Evolutionary conservation across 2,329 filamentous ascomycete species (phyloP), one percentile per base, ranked within the genome.

Genomic region (Monosporascus sp.): DNA sequence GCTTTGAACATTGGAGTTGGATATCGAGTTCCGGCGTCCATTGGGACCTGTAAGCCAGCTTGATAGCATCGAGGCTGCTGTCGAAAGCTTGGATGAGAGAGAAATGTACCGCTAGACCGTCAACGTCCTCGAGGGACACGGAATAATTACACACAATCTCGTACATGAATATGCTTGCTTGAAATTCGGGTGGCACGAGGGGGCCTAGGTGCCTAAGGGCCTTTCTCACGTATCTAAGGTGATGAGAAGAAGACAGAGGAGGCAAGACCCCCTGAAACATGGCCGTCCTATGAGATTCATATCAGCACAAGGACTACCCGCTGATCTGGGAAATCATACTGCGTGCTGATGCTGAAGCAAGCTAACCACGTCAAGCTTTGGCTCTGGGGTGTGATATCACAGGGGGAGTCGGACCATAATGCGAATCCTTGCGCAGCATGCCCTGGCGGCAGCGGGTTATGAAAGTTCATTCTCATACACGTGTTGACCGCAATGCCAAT

Each of bases 321-420:
- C 11, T 14, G 28, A 14, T 31, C 14, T 31, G 9, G 28, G 28
- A 31, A 31, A 31, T 31, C 41, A 22, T 55, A 57, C 55, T 53
- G 53, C 14, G 53, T 51, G 24, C 48, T 57, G 24, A 57, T 50
- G 9, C 45, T 48, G 20, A 57, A 48, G 37, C 55, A 57, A 11
- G 53, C 51, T 17, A 57, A 18, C 55, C 55, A 57, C 4, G 55
- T 57, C 7, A 55, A n/a, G 20, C 49, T 50, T 9, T 51, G 55
- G 7, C 37, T 50, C 28, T 49, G 50, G 9, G 28, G 9, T 14
- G 9, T 31, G 28, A 31, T 31, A 31, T 31, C 9, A 14, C 28
- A 9, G 28, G 28, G 11, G 28, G 11, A 5, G 28, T 9, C 9
- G 28, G 9, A 14, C 28, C 9, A 31, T n/a, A 53, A 37, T 22